These are phyloP conservation scores for Isoetes taiwanensis DNA, from an alignment of 75 land plant genomes.

Conservation along the genomic window DNA sequence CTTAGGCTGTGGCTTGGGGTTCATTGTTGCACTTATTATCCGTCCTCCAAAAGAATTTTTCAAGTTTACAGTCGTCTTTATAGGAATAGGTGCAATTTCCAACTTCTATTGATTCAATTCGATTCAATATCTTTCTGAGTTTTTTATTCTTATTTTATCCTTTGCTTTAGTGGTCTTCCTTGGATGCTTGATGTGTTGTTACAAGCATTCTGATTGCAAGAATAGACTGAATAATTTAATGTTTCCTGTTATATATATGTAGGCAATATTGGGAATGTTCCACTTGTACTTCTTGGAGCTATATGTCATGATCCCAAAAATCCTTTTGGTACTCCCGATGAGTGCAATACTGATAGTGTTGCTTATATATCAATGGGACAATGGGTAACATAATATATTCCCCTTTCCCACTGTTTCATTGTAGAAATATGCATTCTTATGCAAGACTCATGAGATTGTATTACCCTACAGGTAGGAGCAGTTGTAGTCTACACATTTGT, in stretches of 20 bases:
- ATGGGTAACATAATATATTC: too few relatives aligned
- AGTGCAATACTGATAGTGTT: constrained; percentile 39
- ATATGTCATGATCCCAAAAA: constrained; percentile 42
- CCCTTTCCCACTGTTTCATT: too few relatives aligned
- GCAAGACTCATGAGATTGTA: too few relatives aligned
- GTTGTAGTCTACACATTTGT: constrained; percentile 24
- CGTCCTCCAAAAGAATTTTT: constrained; percentile 76
- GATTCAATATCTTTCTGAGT: not conserved
- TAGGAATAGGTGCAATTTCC: constrained; percentile 55
- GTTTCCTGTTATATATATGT: not conserved
- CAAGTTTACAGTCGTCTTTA: constrained; percentile 78
- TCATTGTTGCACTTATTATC: constrained; percentile 49
- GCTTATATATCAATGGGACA: constrained; percentile 88
- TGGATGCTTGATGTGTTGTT: not conserved
- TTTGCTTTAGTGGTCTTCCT: too few relatives aligned
- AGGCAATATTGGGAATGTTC: constrained; percentile 83
- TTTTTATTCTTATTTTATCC: too few relatives aligned
- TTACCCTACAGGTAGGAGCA: constrained; percentile 22
- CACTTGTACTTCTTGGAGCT: constrained; percentile 60
- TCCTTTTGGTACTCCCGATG: constrained; percentile 42
- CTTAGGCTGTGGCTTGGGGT: constrained; percentile 68
- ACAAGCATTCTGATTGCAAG: not conserved
- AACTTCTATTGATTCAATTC: not conserved
- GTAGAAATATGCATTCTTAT: too few relatives aligned
- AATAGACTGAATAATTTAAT: too few relatives aligned